phyloP scores from a whole-genome alignment of 768 basidiomycete genomes.

The Leucocoprinus leucothites region DNA sequence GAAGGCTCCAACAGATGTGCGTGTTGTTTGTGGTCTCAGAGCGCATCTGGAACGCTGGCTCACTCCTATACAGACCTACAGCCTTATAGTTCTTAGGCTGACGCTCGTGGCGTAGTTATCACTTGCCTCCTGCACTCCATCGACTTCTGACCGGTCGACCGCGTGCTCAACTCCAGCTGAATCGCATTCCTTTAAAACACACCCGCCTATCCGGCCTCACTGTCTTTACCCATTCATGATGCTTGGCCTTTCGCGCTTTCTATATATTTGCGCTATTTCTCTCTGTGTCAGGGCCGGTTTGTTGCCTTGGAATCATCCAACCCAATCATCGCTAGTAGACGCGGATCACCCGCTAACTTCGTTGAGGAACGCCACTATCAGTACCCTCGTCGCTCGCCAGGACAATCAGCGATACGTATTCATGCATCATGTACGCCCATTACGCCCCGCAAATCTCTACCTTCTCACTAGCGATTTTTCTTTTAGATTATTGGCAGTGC shows the following conservation, averaged over 20 bases:
- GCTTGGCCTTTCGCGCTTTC: conserved; percentile 5
- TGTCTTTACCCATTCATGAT: conserved; percentile 14
- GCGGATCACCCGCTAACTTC: not conserved
- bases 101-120: conserved; percentile 4
- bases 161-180: conserved; percentile 12
- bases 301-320: not conserved
- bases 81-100: conserved; percentile 4
- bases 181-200: conserved; percentile 14
- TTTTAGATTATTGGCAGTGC: conserved; percentile 44
- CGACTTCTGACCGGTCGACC: conserved; percentile 7
- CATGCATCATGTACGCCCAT: conserved; percentile 44
- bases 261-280: conserved; percentile 6
- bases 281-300: conserved; percentile 3
- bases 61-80: not conserved
- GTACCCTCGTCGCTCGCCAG: conserved; percentile 22
- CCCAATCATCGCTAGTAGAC: not conserved
- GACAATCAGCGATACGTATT: conserved; percentile 47
- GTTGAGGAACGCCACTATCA: not conserved
- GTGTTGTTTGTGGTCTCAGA: not conserved
- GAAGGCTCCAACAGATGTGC: not conserved
- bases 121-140: not conserved
- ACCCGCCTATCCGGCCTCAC: conserved; percentile 14
- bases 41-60: not conserved
- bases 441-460: not conserved
- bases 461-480: not conserved